phyloP scores from a whole-genome alignment of 176 grass and related monocot genomes.

The Metroxylon sagu region DNA sequence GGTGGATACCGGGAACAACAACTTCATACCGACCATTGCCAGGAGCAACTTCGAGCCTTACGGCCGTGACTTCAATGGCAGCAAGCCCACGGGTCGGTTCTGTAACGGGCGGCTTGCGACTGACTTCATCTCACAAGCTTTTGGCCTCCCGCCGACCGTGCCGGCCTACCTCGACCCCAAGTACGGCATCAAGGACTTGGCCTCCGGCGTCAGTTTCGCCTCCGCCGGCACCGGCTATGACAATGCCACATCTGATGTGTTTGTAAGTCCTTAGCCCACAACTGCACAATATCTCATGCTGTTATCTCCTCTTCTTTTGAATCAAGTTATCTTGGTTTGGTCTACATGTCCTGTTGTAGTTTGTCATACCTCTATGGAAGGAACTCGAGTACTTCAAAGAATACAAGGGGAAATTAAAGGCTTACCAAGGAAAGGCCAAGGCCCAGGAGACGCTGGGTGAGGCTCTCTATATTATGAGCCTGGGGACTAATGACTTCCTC shows the following conservation, averaged over 20 bases:
- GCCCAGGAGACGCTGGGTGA: no score
- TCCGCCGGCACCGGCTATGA: constrained; percentile 14
- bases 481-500: no score
- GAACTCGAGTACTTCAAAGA: neutral
- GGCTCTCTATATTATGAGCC: no score
- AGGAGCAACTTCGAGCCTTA: constrained; percentile 88
- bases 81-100: constrained; percentile 57
- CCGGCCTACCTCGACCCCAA: constrained; percentile 18
- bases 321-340: neutral
- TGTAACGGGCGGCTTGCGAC: constrained; percentile 15
- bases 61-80: constrained; percentile 57
- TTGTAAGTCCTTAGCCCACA: neutral
- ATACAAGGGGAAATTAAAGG: no score
- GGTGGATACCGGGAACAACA: constrained; percentile 90
- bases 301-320: no score
- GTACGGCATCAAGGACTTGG: constrained; percentile 14
- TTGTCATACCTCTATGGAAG: constrained; percentile 12
- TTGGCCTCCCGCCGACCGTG: constrained; percentile 1
- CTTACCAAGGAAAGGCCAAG: no score
- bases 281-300: neutral
- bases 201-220: constrained; percentile 11
- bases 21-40: constrained; percentile 42
- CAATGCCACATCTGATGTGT: constrained; percentile 6
- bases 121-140: constrained; percentile 18
- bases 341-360: neutral